Conservation (phyloP, 202 grass and related monocot species). For the Zoysia matrella region DNA sequence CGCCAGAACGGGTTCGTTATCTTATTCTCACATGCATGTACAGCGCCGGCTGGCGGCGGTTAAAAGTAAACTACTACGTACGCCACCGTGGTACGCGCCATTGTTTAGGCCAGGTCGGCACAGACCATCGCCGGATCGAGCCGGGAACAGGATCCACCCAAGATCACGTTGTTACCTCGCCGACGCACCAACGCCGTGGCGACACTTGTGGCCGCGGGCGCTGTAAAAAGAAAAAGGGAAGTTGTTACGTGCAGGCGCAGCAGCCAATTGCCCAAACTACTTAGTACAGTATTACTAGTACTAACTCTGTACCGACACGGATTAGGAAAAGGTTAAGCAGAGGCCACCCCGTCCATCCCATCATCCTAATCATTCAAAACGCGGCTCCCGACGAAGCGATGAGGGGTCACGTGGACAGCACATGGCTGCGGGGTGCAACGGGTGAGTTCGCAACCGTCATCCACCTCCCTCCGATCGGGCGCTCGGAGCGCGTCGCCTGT, state of each 20-base stretch:
- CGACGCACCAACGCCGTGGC: too few relatives aligned
- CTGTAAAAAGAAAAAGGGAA: neutral
- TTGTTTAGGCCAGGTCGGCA: neutral
- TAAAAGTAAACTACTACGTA: neutral
- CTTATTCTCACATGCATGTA: too few relatives aligned
- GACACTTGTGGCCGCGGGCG: neutral
- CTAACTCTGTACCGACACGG: neutral
- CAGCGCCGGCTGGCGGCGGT: too few relatives aligned
- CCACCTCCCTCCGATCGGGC: neutral
- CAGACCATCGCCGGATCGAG: neutral
- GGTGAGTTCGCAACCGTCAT: too few relatives aligned
- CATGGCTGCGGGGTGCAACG: too few relatives aligned
- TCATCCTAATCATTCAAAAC: constrained; percentile 37
- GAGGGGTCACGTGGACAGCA: too few relatives aligned
- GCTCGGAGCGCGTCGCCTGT: neutral
- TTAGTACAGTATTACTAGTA: too few relatives aligned
- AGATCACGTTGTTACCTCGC: neutral
- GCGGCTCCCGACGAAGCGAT: neutral
- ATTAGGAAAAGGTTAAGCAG: neutral
- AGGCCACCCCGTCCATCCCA: neutral
- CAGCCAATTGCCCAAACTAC: neutral
- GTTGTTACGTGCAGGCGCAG: neutral
- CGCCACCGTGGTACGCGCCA: constrained; percentile 1
- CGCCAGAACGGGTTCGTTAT: too few relatives aligned
- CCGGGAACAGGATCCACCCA: neutral